Evolutionary conservation across 495 filamentous ascomycete genomes (phyloP).

Genomic region (Aspergillus leporis): DNA sequence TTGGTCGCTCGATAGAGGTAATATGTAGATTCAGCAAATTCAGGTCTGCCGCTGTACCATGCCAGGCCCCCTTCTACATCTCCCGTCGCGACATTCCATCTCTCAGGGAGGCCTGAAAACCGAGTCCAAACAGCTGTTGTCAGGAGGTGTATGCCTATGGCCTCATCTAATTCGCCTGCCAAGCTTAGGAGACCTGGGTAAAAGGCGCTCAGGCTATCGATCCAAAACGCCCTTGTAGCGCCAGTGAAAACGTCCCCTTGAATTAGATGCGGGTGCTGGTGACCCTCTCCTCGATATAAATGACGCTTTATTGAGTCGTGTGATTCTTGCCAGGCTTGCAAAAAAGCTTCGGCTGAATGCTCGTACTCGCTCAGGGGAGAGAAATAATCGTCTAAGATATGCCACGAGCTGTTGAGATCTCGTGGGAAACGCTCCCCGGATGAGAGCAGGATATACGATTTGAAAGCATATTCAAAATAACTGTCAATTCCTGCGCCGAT

Average conservation of each 20-base stretch:
- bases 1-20: conserved; percentile 89
- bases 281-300: conserved; percentile 62
- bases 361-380: conserved; percentile 60
- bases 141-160: conserved; percentile 81
- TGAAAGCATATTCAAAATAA: conserved; percentile 97
- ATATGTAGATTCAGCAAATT: conserved; percentile 95
- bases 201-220: conserved; percentile 92
- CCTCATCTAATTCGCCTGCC: conserved; percentile 87
- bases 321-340: conserved; percentile 81
- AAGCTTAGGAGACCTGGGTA: conserved; percentile 89
- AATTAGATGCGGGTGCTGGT: conserved; percentile 87
- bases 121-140: conserved; percentile 93
- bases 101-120: conserved; percentile 87
- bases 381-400: conserved; percentile 46
- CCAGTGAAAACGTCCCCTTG: conserved; percentile 89
- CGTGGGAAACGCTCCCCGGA: conserved; percentile 47
- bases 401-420: conserved; percentile 39
- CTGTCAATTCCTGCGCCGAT: conserved; percentile 96
- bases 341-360: conserved; percentile 74
- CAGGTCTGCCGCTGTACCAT: conserved; percentile 94
- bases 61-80: conserved; percentile 82
- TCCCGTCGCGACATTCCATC: conserved; percentile 87
- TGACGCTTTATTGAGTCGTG: conserved; percentile 86
- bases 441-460: conserved; percentile 86
- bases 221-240: conserved; percentile 80